Conservation (phyloP, 768 basidiomycete species). For the Leccinum incarnatum region DNA sequence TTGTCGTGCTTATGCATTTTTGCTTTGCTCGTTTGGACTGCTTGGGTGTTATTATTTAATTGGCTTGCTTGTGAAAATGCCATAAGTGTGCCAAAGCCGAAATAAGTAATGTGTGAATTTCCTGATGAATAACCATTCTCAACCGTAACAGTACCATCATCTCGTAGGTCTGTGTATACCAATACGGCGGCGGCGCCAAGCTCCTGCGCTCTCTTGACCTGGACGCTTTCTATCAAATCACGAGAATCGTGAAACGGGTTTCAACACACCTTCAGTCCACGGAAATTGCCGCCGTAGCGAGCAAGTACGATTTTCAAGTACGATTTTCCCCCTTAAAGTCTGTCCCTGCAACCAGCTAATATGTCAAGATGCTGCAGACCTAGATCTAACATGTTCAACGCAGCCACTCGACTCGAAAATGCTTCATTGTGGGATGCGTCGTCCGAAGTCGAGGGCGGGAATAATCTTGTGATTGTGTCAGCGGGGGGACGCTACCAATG, state of each 20-base stretch:
- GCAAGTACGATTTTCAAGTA: slow-evolving; percentile 63
- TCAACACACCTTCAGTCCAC: slow-evolving; percentile 80
- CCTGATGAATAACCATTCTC: slow-evolving; percentile 61
- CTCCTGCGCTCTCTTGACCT: slow-evolving; percentile 86
- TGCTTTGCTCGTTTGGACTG: too few species aligned
- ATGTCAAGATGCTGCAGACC: slow-evolving; percentile 87
- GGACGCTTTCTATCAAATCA: slow-evolving; percentile 23
- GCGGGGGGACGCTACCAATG: not conserved
- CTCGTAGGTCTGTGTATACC: slow-evolving; percentile 84
- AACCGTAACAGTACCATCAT: slow-evolving; percentile 79
- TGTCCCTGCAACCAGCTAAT: slow-evolving; percentile 46
- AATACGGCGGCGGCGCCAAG: slow-evolving; percentile 80
- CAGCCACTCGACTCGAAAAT: slow-evolving; percentile 83
- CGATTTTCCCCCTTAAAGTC: slow-evolving; percentile 54
- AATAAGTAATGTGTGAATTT: too few species aligned
- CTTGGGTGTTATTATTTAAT: too few species aligned
- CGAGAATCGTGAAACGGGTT: slow-evolving; percentile 4
- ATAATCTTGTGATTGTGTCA: slow-evolving; percentile 50
- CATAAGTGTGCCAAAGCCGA: too few species aligned
- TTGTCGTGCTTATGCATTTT: too few species aligned
- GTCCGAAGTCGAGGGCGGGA: slow-evolving; percentile 68
- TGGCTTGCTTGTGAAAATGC: too few species aligned
- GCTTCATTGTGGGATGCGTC: slow-evolving; percentile 90
- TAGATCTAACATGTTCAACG: slow-evolving; percentile 88
- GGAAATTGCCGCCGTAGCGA: slow-evolving; percentile 75